Percentiles rank a stretch among this genome's conserved stretches.
phyloP scores from a whole-genome alignment of 139 green algal species.

The Picocystis salinarum region DNA sequence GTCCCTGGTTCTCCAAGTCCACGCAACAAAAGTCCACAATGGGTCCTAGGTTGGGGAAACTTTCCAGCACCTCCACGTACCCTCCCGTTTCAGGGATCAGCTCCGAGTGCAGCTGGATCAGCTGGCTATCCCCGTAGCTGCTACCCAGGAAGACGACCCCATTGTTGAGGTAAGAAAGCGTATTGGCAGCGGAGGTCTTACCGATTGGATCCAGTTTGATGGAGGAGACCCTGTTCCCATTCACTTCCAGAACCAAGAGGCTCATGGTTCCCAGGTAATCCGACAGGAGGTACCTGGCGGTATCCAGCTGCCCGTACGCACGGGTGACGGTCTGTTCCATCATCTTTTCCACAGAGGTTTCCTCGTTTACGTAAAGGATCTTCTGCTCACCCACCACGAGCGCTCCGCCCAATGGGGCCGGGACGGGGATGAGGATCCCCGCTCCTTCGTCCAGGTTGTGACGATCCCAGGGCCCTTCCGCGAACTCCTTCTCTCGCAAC shows the following conservation, averaged over 20 bases:
- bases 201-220: constrained; percentile 69
- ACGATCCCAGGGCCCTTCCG: constrained; percentile 50
- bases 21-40: constrained; percentile 89
- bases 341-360: constrained; percentile 1
- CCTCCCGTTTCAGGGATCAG: background rate
- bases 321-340: constrained; percentile 26
- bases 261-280: constrained; percentile 57
- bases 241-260: constrained; percentile 62
- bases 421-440: constrained; percentile 61
- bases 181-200: constrained; percentile 37
- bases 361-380: constrained; percentile 47
- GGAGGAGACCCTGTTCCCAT: constrained; percentile 10
- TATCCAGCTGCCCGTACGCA: constrained; percentile 50
- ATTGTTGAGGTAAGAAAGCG: constrained; percentile 80
- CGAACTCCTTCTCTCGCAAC: constrained; percentile 41
- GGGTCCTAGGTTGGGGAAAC: constrained; percentile 72
- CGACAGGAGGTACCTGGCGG: constrained; percentile 64
- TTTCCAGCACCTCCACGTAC: constrained; percentile 61
- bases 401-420: constrained; percentile 43
- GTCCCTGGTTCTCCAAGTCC: constrained; percentile 83
- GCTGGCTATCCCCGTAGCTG: constrained; percentile 48
- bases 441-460: constrained; percentile 58
- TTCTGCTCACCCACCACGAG: constrained; percentile 69
- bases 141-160: constrained; percentile 76
- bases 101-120: constrained; percentile 29